Evolutionary conservation across 257 asterid genomes (phyloP), one percentile per base, ranked within the genome.

Genomic region (Fraxinus pennsylvanica): DNA sequence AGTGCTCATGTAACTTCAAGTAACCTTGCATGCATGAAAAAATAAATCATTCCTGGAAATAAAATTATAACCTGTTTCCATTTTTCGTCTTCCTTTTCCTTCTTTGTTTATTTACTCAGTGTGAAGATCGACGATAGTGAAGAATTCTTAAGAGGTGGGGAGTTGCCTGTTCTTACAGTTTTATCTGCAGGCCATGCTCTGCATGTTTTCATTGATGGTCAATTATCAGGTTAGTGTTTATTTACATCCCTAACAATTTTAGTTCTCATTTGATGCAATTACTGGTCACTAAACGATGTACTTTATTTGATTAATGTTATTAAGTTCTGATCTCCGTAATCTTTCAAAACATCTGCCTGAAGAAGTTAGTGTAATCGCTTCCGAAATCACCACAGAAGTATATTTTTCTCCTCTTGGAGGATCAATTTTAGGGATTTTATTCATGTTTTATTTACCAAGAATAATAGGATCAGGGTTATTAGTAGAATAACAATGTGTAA

Each of bases 131-230:
- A 83, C 72, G 67, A 88, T 14, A 76, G 84, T 22, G 99, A 96
- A 88, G 87, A 87, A 30, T 94, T 86, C 82, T 78, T 96, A 50
- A 78, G 83, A 80, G 90, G 92, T 2, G 94, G 92, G 76, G 86
- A 88, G 52, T 86, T 87, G 92, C 99, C 98, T 12, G 91, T 90
- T 79, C 97, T 96, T 57, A 88, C 94, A 1, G 92, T 96, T 67
- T 77, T 85, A 76, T 96, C 98, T 14, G 99, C 99, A 35, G 98
- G 99, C 72, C 98, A 96, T 87, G 99, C 99, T n/a, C 80, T 96
- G 92, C 99, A 96, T 86, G 95, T 91, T 67, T 96, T 96, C 79
- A 72, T 96, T 85, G 93, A 96, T 22, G 98, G 98, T 69, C 91
- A 87, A 75, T 80, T 96, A 81, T 84, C 94, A 82, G 99, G 99